Evolutionary conservation across 176 grass and related monocot species (phyloP).

Genomic region (Avena eriantha): DNA sequence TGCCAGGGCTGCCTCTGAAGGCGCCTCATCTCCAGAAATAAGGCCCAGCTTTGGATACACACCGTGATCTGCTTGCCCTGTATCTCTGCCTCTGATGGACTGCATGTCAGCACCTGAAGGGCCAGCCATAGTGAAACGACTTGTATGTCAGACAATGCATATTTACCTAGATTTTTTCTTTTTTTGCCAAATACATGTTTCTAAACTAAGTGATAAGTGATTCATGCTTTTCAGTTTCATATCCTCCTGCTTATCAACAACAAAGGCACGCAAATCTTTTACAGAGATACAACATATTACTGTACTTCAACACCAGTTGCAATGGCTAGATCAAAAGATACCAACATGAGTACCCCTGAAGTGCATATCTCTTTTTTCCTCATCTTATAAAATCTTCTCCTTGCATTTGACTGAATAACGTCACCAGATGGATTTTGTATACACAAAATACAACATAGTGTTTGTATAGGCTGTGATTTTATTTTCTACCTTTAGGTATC

Average conservation of each 20-base stretch:
- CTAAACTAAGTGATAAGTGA: not conserved
- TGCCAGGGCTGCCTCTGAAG: no score
- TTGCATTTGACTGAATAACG: not conserved
- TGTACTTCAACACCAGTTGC: not conserved
- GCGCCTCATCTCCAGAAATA: no score
- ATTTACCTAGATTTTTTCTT: not conserved
- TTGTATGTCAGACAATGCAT: not conserved
- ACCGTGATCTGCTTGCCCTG: not conserved
- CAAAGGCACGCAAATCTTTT: not conserved
- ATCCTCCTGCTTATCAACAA: slow-evolving; percentile 3
- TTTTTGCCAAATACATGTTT: slow-evolving; percentile 1
- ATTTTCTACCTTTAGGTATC: not conserved
- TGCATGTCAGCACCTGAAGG: not conserved
- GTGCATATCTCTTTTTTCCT: not conserved
- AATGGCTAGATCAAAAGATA: not conserved
- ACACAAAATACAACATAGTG: not conserved
- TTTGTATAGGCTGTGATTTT: not conserved
- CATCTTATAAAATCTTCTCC: not conserved
- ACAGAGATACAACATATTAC: not conserved
- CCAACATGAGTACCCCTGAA: not conserved
- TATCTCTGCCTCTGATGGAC: not conserved
- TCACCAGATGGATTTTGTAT: not conserved
- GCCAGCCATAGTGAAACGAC: not conserved
- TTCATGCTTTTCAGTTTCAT: not conserved
- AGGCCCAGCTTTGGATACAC: no score